These are phyloP conservation scores for Sugiyamaella floridensis DNA, from an alignment of 805 yeast genomes.

Conservation along the genomic window DNA sequence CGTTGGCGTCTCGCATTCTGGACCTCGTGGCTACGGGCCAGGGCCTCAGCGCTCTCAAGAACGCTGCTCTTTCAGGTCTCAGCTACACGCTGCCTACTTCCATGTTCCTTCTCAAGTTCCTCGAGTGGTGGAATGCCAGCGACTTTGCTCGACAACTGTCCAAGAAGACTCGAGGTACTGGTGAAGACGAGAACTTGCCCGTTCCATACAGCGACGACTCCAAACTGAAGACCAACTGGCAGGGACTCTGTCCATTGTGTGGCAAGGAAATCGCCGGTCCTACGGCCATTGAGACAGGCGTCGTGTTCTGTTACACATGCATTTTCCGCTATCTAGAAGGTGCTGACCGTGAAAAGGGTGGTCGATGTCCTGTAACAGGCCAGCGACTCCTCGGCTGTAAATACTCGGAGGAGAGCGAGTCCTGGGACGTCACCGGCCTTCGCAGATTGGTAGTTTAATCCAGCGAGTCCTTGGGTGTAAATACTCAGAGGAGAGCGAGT, in stretches of 20 bases:
- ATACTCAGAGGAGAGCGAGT: slow-evolving; percentile 48
- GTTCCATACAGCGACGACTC: slow-evolving; percentile 14
- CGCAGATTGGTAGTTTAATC: slow-evolving; percentile 62
- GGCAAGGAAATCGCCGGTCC: slow-evolving; percentile 60
- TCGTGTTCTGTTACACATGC: slow-evolving; percentile 83
- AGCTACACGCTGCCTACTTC: slow-evolving; percentile 65
- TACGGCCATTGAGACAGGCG: slow-evolving; percentile 85
- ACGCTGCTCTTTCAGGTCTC: slow-evolving; percentile 19
- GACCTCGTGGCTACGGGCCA: slow-evolving; percentile 25
- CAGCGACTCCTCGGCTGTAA: slow-evolving; percentile 63
- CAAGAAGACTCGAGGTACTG: slow-evolving; percentile 30
- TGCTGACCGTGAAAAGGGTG: slow-evolving; percentile 44
- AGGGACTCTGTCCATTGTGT: slow-evolving; percentile 60
- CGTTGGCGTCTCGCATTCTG: slow-evolving; percentile 13
- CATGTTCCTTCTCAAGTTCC: slow-evolving; percentile 70
- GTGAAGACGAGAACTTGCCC: slow-evolving; percentile 20
- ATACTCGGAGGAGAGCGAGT: slow-evolving; percentile 48
- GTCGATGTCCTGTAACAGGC: slow-evolving; percentile 81
- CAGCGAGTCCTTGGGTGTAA: slow-evolving; percentile 63
- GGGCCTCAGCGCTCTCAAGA: slow-evolving; percentile 24
- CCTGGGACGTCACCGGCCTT: slow-evolving; percentile 70
- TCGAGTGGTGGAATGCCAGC: slow-evolving; percentile 90
- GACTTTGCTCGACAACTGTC: slow-evolving; percentile 58
- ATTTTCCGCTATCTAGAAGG: slow-evolving; percentile 57
- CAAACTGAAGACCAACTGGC: not conserved